A percentile compares a stretch with the other conserved stretches of the same genome.
These are phyloP conservation scores for Oxytropis ochrocephala DNA, from an alignment of 306 rosid species.

Conservation along the genomic window DNA sequence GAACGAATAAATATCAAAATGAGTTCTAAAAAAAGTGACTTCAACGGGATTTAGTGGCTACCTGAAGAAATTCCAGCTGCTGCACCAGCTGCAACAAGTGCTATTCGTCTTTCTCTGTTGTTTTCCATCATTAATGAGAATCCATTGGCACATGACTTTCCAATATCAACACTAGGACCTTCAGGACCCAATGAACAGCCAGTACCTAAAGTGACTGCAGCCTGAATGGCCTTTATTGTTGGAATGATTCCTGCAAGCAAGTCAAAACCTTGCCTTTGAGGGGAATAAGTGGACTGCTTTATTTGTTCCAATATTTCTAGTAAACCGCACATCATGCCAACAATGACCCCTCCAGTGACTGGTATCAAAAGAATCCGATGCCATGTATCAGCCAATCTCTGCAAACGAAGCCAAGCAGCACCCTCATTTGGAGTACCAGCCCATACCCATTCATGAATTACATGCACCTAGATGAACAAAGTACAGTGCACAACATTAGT, in stretches of 20 bases:
- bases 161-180: conserved; percentile 99
- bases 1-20: conserved; percentile 2
- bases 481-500: conserved; percentile 15
- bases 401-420: conserved; percentile 96
- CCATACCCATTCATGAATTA: conserved; percentile 97
- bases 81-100: conserved; percentile 98
- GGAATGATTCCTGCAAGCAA: conserved; percentile 78
- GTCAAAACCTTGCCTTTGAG: conserved; percentile 80
- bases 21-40: conserved; percentile 17
- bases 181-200: conserved; percentile 99
- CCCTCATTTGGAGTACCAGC: conserved; percentile 98
- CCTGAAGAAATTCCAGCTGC: conserved; percentile 97
- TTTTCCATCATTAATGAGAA: conserved; percentile 93
- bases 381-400: conserved; percentile 89
- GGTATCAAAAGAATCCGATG: conserved; percentile 90
- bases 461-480: conserved; percentile 63
- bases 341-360: conserved; percentile 90
- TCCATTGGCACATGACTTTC: conserved; percentile 92
- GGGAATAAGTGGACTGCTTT: conserved; percentile 54
- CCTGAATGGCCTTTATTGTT: conserved; percentile 86
- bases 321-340: conserved; percentile 97
- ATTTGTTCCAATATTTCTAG: conserved; percentile 84
- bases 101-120: conserved; percentile 83
- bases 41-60: conserved; percentile 21
- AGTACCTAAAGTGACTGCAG: conserved; percentile 88